These are phyloP conservation scores for Priceomyces melissophilus DNA, from an alignment of 805 yeast species.

Conservation along the genomic window DNA sequence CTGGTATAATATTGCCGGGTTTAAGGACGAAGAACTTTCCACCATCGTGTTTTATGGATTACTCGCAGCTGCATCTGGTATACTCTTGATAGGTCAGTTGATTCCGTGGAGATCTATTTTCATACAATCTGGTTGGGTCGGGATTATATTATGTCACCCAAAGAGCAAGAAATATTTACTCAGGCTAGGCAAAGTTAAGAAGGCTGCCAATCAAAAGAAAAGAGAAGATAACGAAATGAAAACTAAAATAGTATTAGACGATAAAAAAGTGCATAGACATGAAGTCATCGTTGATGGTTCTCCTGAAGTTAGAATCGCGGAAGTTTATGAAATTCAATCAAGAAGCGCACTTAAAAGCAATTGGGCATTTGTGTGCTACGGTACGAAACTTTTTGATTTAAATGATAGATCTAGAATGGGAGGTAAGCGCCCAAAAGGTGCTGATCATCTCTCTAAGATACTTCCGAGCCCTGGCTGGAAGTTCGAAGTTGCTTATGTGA, in stretches of 20 bases:
- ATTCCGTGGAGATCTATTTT: constrained; percentile 66
- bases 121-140: constrained; percentile 56
- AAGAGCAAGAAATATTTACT: constrained; percentile 32
- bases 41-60: constrained; percentile 51
- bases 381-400: constrained; percentile 53
- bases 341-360: constrained; percentile 56
- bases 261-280: constrained; percentile 29
- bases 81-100: constrained; percentile 45
- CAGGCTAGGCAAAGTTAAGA: constrained; percentile 8
- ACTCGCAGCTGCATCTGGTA: constrained; percentile 27
- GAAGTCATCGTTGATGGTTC: constrained; percentile 69
- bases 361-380: constrained; percentile 61
- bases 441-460: constrained; percentile 49
- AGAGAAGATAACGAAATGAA: constrained; percentile 3
- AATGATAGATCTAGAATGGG: constrained; percentile 37
- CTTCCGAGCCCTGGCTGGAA: constrained; percentile 73
- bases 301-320: constrained; percentile 61
- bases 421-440: constrained; percentile 65
- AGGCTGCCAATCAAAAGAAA: constrained; percentile 7
- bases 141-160: constrained; percentile 59
- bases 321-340: constrained; percentile 71
- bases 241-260: constrained; percentile 5
- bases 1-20: constrained; percentile 62
- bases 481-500: constrained; percentile 50
- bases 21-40: constrained; percentile 64